Evolutionary conservation across 495 filamentous ascomycete species (phyloP).

Genomic region (Podospora comata): DNA sequence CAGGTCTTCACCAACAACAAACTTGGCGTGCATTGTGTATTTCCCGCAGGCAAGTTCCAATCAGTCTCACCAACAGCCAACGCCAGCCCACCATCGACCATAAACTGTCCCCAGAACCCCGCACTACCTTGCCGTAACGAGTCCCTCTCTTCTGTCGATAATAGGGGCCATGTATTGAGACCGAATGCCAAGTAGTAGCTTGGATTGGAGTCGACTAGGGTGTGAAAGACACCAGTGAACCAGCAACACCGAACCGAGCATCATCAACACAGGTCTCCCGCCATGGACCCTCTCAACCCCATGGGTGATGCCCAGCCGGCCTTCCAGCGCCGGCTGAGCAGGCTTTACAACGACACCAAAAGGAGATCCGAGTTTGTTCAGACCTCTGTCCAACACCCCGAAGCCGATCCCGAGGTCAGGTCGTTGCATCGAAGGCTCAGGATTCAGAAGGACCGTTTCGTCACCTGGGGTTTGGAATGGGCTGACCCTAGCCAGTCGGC

Average conservation of each 20-base stretch:
- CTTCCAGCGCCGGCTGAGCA: constrained; percentile 70
- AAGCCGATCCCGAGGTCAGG: constrained; percentile 54
- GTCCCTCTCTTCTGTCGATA: neutral
- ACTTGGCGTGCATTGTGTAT: neutral
- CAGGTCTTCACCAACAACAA: neutral
- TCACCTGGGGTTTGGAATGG: constrained; percentile 91
- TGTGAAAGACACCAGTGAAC: neutral
- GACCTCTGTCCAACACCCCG: constrained; percentile 59
- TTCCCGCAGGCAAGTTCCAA: neutral
- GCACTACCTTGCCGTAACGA: neutral
- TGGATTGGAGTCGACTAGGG: neutral
- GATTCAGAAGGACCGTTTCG: constrained; percentile 70
- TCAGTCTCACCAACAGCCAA: neutral
- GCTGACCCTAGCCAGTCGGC: constrained; percentile 64
- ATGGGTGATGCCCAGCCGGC: constrained; percentile 43
- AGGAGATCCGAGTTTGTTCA: constrained; percentile 80
- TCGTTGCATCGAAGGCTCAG: constrained; percentile 55
- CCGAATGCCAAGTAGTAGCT: neutral
- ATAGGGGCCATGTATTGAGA: neutral
- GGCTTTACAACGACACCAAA: constrained; percentile 91
- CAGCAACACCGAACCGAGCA: neutral
- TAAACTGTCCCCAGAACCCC: neutral
- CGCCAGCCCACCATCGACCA: neutral
- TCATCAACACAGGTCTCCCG: neutral
- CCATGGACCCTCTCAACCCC: constrained; percentile 50